Base-by-base conservation (phyloP, 2,329 filamentous ascomycete species). In the Fusarium mangiferae region DNA sequence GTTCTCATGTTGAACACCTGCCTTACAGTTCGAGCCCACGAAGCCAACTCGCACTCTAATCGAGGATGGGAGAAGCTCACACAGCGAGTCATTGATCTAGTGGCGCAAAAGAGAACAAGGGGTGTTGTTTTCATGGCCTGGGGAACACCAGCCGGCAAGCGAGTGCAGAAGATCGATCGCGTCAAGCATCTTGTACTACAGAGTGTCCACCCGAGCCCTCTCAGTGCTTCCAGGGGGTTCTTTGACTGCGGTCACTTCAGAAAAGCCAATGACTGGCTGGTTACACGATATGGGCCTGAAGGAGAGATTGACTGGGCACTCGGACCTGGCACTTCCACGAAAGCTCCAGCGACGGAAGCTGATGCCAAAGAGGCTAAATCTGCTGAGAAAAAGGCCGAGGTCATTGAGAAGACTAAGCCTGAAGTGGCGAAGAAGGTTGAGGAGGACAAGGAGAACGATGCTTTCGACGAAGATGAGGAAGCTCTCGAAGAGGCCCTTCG, bases 61-160 rank as follows among this genome's bases (percentile, higher is more conserved):
- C 92, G 92, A 72, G 96, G 96, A 22, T 99, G 96, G 96, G 96
- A 99, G 83, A 87, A 88, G 49, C 94, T 99, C 80, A 99, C 96
- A 26, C 95, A 98, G 80, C 93, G 91, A 73, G 92, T 96, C 46
- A 97, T 99, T 72, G 95, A 98, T 75, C 88, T 93, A 0, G 94
- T 98, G 5, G 93, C 93, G 2, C 90, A 92, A 79, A 91, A 93
- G 76, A 89, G 95, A 49, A 91, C 89, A 0, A 87, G 88, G 35
- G 96, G 96, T 4, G 96, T 99, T 3, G 96, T 98, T 9, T 99
- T 98, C 80, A 85, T 99, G 82, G 96, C 96, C 2, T 99, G 96
- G 96, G 96, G 96, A 22, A 91, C 87, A 11, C 94, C 94, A 3
- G 96, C 96, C 0, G 93, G 91, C 63, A 93, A 94, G 84, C 87